A percentile compares a stretch with the other conserved stretches of the same genome.
Conservation (phyloP, 345 rosid species). For the Chamaenerion angustifolium region DNA sequence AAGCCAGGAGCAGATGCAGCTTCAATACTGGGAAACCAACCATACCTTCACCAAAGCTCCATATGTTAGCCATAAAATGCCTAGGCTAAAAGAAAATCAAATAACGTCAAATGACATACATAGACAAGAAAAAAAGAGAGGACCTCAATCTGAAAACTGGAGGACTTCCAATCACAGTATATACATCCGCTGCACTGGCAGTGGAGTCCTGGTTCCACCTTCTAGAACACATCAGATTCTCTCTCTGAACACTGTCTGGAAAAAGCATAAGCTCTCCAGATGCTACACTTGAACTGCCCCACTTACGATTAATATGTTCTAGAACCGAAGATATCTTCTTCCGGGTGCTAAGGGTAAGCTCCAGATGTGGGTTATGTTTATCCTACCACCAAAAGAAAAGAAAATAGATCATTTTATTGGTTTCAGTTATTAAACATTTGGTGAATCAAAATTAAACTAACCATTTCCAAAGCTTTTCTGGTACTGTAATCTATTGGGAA, state of each 20-base stretch:
- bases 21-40: constrained; percentile 47
- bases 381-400: constrained; percentile 42
- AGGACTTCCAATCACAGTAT: constrained; percentile 61
- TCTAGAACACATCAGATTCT: constrained; percentile 36
- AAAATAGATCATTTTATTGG: constrained; percentile 6
- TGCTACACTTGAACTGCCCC: constrained; percentile 82
- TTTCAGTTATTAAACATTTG: constrained; percentile 9
- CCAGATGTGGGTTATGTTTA: constrained; percentile 87
- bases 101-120: neutral
- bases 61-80: constrained; percentile 1
- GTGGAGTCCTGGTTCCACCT: constrained; percentile 77
- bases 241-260: constrained; percentile 58
- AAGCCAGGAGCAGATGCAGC: neutral
- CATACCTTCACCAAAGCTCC: constrained; percentile 55
- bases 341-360: constrained; percentile 86
- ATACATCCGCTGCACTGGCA: constrained; percentile 65
- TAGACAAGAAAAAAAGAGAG: constrained; percentile 8
- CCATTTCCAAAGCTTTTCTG: constrained; percentile 81
- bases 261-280: constrained; percentile 72
- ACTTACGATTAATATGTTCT: constrained; percentile 89
- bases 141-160: constrained; percentile 83
- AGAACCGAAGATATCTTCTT: constrained; percentile 92
- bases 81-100: neutral
- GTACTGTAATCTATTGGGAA: constrained; percentile 90
- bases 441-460: constrained; percentile 23